Conservation (phyloP, 768 basidiomycete genomes). For the Butyriboletus loyo region DNA sequence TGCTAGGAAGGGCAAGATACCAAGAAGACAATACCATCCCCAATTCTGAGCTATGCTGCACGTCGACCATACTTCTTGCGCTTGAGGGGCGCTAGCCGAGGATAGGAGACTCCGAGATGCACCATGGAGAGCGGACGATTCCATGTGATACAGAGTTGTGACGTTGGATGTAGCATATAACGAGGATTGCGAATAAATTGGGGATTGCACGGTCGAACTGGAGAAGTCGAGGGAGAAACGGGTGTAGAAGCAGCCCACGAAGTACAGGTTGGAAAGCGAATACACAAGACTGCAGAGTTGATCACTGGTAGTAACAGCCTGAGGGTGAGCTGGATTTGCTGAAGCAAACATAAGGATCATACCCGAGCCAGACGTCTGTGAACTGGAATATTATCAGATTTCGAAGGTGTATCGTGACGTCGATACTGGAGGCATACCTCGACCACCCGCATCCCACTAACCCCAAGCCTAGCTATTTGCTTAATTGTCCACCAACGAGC, state of each 20-base stretch:
- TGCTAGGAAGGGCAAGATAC: constrained; percentile 63
- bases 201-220: neutral
- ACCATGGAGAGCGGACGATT: neutral
- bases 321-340: constrained; percentile 6
- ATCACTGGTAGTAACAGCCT: constrained; percentile 50
- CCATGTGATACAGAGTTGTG: neutral
- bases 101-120: neutral
- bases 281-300: constrained; percentile 81
- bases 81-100: constrained; percentile 25
- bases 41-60: constrained; percentile 49
- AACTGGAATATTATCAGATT: constrained; percentile 45
- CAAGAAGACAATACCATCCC: constrained; percentile 59
- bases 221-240: constrained; percentile 1
- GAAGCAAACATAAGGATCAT: constrained; percentile 17
- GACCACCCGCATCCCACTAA: constrained; percentile 68
- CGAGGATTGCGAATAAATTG: neutral
- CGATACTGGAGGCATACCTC: constrained; percentile 48
- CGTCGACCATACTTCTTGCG: constrained; percentile 44
- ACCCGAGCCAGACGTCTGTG: constrained; percentile 90
- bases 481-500: constrained; percentile 77
- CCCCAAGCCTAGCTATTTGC: constrained; percentile 57
- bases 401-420: neutral
- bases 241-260: constrained; percentile 71
- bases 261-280: constrained; percentile 68
- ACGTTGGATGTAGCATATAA: neutral